Evolutionary conservation across 129 eudicot genomes (phyloP).

Genomic region (Centella asiatica): DNA sequence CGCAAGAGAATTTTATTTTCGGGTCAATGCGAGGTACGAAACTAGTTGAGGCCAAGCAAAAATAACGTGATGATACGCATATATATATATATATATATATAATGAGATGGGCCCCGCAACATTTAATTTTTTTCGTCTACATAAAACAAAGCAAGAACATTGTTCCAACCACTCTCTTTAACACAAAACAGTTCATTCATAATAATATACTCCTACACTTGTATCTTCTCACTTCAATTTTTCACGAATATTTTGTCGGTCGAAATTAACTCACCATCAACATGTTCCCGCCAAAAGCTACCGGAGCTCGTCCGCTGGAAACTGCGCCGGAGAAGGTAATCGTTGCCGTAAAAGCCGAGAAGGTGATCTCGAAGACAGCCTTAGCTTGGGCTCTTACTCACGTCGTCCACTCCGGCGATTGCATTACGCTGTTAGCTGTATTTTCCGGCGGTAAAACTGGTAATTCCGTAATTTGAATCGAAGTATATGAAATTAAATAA

Average conservation of each 20-base stretch:
- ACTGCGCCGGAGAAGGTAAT: constrained; percentile 42
- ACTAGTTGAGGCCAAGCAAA: background rate
- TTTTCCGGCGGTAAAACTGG: constrained; percentile 29
- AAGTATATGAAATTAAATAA: background rate
- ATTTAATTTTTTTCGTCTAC: background rate
- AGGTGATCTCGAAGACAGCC: constrained; percentile 52
- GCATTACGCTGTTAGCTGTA: constrained; percentile 64
- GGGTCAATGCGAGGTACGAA: too few species aligned
- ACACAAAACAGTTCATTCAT: background rate
- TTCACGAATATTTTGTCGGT: background rate
- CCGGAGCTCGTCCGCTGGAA: constrained; percentile 2
- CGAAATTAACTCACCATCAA: background rate
- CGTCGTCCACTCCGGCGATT: constrained; percentile 64
- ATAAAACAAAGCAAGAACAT: background rate
- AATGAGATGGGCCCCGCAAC: background rate
- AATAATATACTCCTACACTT: background rate
- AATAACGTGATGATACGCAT: background rate
- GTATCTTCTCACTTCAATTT: background rate
- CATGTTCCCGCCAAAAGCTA: constrained; percentile 62
- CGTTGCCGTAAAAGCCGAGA: constrained; percentile 78
- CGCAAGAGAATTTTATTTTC: too few species aligned
- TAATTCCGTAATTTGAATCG: background rate
- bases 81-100: too few species aligned
- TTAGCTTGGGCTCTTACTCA: constrained; percentile 84
- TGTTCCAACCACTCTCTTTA: background rate